Base-by-base conservation (phyloP, 345 rosid genomes). In the Carallia pectinifolia region DNA sequence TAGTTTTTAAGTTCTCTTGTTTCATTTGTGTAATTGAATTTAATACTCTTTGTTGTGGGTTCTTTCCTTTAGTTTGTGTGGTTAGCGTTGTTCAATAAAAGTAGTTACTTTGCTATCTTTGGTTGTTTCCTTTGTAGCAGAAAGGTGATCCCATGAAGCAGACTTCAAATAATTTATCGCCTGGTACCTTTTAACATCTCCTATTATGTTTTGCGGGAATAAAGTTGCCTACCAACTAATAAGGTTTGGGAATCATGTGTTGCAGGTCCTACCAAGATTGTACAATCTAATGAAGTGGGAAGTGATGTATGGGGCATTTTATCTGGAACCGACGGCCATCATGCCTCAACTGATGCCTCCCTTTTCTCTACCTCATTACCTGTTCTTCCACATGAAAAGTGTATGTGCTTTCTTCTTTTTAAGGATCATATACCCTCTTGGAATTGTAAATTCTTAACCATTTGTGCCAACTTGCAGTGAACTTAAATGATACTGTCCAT, bases 291-390 rank as follows among this genome's bases (percentile, higher is more conserved):
- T 78, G 77, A 78, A 64, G 66, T 70, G 53, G 64, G 64, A 63
- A 76, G 74, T 39, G 70, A 82, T 74, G 78, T 77, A n/a, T 80
- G 78, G 69, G 80, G 85, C 54, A 61, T 66, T 23, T 64, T 60
- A 27, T 71, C 83, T 71, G 81, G 85, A 66, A 64, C 86, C 69
- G 70, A 80, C 62, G 60, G 78, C 7, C 81, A 60, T 61, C 74
- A 74, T 72, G 76, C 81, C 53, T 81, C 85, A 33, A 83, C 76
- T 73, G 89, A 87, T 73, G 80, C 86, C n/a, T 72, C 81, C 39
- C 84, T 89, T 44, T 89, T 89, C 67, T 89, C 96, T 18, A 80
- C 84, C 81, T 89, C 96, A 10, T 75, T 89, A 30, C 96, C 95
- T 53, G 85, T 84, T 80, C 79, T 85, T 71, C 83, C 77, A n/a